Conservation (phyloP, 2,329 filamentous ascomycete genomes). For the Colletotrichum viniferum region DNA sequence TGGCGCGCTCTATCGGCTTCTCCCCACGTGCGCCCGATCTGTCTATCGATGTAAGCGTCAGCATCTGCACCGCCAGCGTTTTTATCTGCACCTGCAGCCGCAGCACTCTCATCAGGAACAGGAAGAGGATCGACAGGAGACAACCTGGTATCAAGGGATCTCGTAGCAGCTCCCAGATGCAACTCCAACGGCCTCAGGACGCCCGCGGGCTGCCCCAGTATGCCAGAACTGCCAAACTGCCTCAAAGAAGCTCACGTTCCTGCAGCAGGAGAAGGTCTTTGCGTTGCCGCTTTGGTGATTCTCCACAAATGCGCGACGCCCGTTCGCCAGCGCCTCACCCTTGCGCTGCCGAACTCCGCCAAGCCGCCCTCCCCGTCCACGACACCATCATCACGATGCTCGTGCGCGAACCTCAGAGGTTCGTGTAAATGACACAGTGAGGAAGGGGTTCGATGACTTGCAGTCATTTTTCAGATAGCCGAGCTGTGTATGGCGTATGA, state of each 20-base stretch:
- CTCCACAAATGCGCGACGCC: constrained; percentile 6
- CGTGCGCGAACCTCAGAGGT: not conserved
- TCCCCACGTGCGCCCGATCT: constrained; percentile 1
- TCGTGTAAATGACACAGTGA: not conserved
- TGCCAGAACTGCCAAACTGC: not conserved
- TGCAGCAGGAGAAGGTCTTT: not conserved
- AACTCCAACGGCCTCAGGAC: not conserved
- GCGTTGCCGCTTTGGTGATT: constrained; percentile 6
- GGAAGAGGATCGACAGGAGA: not conserved
- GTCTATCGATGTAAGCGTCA: not conserved
- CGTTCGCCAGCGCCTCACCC: constrained; percentile 10
- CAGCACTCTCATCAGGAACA: not conserved
- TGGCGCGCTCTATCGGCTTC: not conserved
- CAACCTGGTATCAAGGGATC: not conserved
- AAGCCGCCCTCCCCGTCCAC: not conserved
- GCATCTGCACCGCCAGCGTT: not conserved
- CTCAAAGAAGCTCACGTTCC: not conserved
- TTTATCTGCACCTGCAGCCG: not conserved
- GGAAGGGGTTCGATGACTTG: not conserved
- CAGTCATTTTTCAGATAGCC: not conserved
- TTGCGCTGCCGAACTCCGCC: not conserved
- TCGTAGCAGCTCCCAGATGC: not conserved
- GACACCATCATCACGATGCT: not conserved
- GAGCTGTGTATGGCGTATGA: not conserved
- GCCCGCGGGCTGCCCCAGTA: not conserved